Percentiles rank a stretch among this genome's conserved stretches.
Conservation (phyloP, 2,329 filamentous ascomycete species). For the Coniella vitis region DNA sequence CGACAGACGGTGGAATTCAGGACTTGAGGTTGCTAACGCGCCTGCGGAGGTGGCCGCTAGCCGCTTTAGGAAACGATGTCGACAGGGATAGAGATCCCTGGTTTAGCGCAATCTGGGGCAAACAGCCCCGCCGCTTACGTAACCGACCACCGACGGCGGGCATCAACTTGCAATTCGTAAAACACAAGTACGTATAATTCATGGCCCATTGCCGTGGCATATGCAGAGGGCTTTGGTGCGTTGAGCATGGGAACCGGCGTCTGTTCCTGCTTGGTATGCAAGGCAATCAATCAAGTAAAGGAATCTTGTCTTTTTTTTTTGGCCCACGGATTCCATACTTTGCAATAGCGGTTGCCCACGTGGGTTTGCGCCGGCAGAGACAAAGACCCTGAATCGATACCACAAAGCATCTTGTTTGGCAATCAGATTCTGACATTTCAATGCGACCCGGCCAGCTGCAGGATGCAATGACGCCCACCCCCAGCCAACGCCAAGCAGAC, state of each 20-base stretch:
- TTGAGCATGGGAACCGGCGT: no score
- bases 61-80: conserved; percentile 4
- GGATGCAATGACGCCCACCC: no score
- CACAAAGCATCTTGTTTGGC: background rate
- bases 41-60: conserved; percentile 7
- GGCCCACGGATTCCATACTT: background rate
- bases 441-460: no score
- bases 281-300: no score
- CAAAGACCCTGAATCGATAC: conserved; percentile 3
- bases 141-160: background rate
- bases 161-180: no score
- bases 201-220: no score
- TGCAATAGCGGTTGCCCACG: background rate
- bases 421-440: background rate
- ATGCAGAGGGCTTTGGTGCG: no score
- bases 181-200: no score
- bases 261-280: no score
- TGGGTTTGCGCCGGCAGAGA: background rate
- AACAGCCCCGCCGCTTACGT: background rate
- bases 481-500: background rate
- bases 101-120: background rate
- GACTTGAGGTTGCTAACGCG: conserved; percentile 13
- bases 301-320: no score
- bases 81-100: conserved; percentile 18
- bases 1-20: conserved; percentile 14